Base-by-base conservation (phyloP, 1,284 basidiomycete species). In the Coniferiporia sulphurascens region DNA sequence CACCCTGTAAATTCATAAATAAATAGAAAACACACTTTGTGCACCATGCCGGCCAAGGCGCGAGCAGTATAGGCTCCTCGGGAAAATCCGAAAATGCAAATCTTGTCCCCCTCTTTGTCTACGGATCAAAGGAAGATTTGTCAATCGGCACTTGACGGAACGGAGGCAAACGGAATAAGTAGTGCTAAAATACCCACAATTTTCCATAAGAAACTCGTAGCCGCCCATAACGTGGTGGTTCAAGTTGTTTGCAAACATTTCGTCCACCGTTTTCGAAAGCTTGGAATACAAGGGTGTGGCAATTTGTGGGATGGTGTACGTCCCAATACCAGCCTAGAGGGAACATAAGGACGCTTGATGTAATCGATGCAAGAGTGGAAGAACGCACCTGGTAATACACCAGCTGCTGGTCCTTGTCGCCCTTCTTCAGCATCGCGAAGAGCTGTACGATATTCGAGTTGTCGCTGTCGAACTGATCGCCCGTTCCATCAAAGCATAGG, bases 201-300 rank as follows among this genome's bases (percentile, higher is more conserved):
- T 86, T 66, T 85, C 78, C 81, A 85, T 85, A 45, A 88, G 69
- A 65, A 85, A 88, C 57, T 76, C 73, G 65, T 87, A 87, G 0
- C 84, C 84, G 50, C 75, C 82, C 73, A 78, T 80, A 59, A 83
- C 78, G 67, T 84, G 81, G 9, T 73, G 72, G 60, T 78, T 74
- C 7, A 82, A 68, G 63, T 81, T 78, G 72, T 69, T 71, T 34
- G 38, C 59, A 59, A 53, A 45, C 49, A 60, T 52, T 12, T 32
- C 19, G n/a, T 56, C 52, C 12, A 52, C 7, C 7, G 49, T 53
- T 15, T 41, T 48, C 17, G 57, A 51, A 34, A 54, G 21, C 17
- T 49, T 27, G 9, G 70, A 68, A 21, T 70, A 68, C 56, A 71
- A 73, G 0, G 76, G 76, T 2, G 70, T 73, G 0, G 73, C 74